Conservation (phyloP, 345 rosid genomes). For the Carallia brachiata region DNA sequence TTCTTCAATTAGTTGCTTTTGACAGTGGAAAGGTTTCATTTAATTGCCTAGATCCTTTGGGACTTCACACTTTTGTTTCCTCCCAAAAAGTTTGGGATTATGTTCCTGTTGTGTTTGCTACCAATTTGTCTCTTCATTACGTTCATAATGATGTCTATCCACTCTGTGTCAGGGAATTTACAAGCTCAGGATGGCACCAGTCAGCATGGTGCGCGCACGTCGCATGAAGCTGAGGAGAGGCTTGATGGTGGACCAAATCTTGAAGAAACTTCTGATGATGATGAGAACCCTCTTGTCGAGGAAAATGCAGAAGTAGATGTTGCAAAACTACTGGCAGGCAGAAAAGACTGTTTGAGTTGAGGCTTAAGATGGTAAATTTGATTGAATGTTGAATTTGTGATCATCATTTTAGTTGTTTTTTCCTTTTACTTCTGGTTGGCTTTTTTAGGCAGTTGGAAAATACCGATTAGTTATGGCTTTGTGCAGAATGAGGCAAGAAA, state of each 20-base stretch:
- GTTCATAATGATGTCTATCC: neutral
- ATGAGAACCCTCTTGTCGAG: conserved; percentile 23
- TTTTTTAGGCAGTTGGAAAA: neutral
- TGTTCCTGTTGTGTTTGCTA: neutral
- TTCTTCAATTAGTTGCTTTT: too few species aligned
- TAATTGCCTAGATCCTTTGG: too few species aligned
- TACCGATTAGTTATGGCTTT: conserved; percentile 9
- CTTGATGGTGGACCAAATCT: conserved; percentile 18
- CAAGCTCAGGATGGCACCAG: conserved; percentile 6
- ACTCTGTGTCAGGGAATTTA: neutral
- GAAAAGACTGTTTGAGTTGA: conserved; percentile 73
- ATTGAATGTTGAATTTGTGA: neutral
- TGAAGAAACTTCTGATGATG: conserved; percentile 44
- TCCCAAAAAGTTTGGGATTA: neutral
- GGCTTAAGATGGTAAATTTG: conserved; percentile 71
- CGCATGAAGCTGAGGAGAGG: conserved; percentile 25
- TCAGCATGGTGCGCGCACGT: conserved; percentile 16
- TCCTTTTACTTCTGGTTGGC: neutral
- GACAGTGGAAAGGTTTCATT: too few species aligned
- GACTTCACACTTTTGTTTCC: neutral
- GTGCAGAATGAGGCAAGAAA: conserved; percentile 82
- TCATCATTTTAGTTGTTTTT: conserved; percentile 8
- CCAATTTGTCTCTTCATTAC: neutral
- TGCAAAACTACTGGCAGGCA: conserved; percentile 77
- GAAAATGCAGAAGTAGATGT: conserved; percentile 51